Evolutionary conservation across 2,329 filamentous ascomycete genomes (phyloP).

Genomic region (Fusarium annulatum): DNA sequence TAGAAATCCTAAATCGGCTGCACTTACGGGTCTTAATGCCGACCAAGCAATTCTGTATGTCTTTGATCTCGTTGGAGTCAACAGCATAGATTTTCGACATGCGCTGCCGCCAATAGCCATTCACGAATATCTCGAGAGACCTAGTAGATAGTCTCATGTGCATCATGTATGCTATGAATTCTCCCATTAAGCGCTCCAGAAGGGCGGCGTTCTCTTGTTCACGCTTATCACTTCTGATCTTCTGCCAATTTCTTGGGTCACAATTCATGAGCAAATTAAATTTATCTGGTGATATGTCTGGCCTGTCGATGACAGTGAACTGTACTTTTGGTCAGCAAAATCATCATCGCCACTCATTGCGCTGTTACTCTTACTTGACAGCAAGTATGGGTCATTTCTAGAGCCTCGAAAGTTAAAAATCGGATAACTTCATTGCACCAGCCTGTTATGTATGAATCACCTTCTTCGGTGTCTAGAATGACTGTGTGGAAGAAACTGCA

Average conservation of each 20-base stretch:
- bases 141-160: accelerated
- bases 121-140: accelerated
- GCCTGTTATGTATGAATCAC: accelerated
- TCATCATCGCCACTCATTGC: accelerated
- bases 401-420: background rate
- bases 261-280: accelerated
- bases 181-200: accelerated
- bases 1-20: accelerated
- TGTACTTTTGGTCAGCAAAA: accelerated
- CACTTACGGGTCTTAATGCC: background rate
- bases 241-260: accelerated
- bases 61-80: accelerated
- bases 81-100: background rate
- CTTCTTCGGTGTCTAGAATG: accelerated
- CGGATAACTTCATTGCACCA: accelerated
- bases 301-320: accelerated
- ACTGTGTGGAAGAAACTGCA: too few species aligned
- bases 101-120: background rate
- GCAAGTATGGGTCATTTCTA: background rate
- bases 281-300: accelerated
- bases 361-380: accelerated
- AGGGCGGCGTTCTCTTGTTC: background rate
- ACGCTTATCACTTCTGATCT: accelerated
- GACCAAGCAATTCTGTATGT: accelerated
- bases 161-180: accelerated